Base-by-base conservation (phyloP, 192 early-diverging fungal genomes). In the Coemansia sp. region DNA sequence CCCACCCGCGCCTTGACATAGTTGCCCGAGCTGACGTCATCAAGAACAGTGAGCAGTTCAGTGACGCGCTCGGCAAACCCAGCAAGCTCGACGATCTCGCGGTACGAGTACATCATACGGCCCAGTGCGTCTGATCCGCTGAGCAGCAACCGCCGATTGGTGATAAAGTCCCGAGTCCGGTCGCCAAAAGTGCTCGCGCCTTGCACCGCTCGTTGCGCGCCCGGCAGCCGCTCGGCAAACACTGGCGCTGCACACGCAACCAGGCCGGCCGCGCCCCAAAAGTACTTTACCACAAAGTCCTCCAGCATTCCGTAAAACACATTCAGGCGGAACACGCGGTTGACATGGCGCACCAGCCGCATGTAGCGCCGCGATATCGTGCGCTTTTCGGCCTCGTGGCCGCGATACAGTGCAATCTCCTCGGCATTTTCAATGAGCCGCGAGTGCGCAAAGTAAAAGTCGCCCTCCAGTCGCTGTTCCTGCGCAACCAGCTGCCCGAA, bases 251-350 rank as follows among this genome's bases (percentile, higher is more conserved):
- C 88, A 65, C 93, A 95, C 14, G 96, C 82, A 9, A 89, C 76
- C 55, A 95, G 81, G 37, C 95, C 95, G 59, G 88, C 87, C 1
- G 94, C 95, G 64, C 94, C 92, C 96, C 96, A 98, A 59, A 94
- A 92, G 81, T 98, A 98, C 75, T 98, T 98, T 79, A 98, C 93
- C 23, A 97, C 84, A 84, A 96, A 97, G 78, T 97, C 95, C 75
- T 98, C 96, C 51, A 97, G 77, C 94, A 98, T 96, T 22, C 90
- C 86, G 72, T 97, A 91, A 73, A 89, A 90, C 58, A 98, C 89
- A 25, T 92, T 88, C 63, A 90, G 84, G 19, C 86, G 87, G 81
- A 91, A 94, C 35, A 95, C 86, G 53, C 85, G 85, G 70, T 93
- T 92, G 70, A 97, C 84, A 70, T 98, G 96, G 47, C 85, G 85